Evolutionary conservation across 1,139 yeast species (phyloP), one percentile per base, ranked within the genome.

Genomic region (Zygosaccharomyces sapae): DNA sequence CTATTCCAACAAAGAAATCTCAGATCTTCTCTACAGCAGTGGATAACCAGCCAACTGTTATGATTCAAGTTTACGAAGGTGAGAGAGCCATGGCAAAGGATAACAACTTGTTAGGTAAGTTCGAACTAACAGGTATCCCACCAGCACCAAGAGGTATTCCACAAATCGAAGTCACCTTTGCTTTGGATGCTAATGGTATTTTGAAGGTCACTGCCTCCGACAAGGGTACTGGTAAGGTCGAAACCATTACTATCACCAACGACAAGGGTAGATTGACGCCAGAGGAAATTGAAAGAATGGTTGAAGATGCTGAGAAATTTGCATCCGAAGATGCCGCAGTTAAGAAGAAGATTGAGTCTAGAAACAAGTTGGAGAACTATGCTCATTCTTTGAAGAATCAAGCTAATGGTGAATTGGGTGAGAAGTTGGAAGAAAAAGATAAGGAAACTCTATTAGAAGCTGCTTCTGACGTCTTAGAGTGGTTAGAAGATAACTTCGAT

Each of bases 91-190:
- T 87, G 79, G 88, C 90, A 59, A 86, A 87, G 78, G 96, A 89
- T 74, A 89, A 89, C 81, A 89, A 89, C 77, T 75, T 83, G 67
- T 80, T 89, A 62, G 97, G 97, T 70, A 88, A 88, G 76, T 89
- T 89, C 69, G 96, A 89, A 73, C 81, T 89, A 63, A 82, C 87
- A 53, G 95, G 95, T 69, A 87, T 89, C 63, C 96, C 96, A 66
- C 94, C 96, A 59, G 90, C 96, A 51, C 96, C 96, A 73, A 86
- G 96, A 76, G 97, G 97, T 75, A 88, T 84, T 56, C 96, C 97
- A 64, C 96, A 89, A 75, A 87, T 89, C 65, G 97, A 89, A 76
- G 96, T 90, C 60, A 88, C 96, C 54, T 89, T 89, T 67, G 95
- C 88, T 63, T 76, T 89, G 64, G 97, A 89, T 70, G 96, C 96